A percentile compares a stretch with the other conserved stretches of the same genome.
phyloP scores from a whole-genome alignment of 1,284 basidiomycete genomes.

The Agroathelia rolfsii region DNA sequence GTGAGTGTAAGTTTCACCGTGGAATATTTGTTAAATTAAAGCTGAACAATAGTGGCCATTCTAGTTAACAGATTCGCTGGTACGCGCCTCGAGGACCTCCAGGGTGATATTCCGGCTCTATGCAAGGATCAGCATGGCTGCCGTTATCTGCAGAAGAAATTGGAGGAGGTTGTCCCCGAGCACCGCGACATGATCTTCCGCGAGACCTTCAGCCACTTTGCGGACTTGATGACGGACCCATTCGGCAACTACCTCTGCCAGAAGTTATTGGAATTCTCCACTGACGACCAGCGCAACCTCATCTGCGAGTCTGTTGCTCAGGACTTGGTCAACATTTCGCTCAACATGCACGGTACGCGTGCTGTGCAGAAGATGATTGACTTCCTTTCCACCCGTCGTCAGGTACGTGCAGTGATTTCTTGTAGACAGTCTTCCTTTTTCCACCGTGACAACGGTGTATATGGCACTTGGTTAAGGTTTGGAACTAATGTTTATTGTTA shows the following conservation, averaged over 20 bases:
- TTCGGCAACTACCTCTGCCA: conserved; percentile 99
- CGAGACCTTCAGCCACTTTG: conserved; percentile 96
- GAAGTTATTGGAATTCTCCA: conserved; percentile 95
- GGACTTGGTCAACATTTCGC: conserved; percentile 94
- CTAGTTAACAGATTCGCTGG: conserved; percentile 91
- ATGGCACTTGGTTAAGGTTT: conserved; percentile 8
- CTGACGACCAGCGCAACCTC: conserved; percentile 94
- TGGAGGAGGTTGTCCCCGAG: conserved; percentile 90
- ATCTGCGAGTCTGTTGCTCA: conserved; percentile 97
- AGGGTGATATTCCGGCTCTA: conserved; percentile 85
- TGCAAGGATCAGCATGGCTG: conserved; percentile 99
- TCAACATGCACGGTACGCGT: conserved; percentile 99
- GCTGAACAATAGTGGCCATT: conserved; percentile 8
- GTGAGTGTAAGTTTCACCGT: conserved; percentile 50
- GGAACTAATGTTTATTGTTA: conserved; percentile 53
- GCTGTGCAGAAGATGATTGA: conserved; percentile 99
- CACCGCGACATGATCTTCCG: conserved; percentile 99
- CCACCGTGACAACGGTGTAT: conserved; percentile 28
- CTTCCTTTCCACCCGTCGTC: conserved; percentile 91
- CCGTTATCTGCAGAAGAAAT: conserved; percentile 96
- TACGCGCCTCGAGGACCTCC: conserved; percentile 90
- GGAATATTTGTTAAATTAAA: conserved; percentile 5
- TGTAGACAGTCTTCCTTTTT: conserved; percentile 17
- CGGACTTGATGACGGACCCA: conserved; percentile 98
- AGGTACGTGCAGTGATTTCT: conserved; percentile 60